phyloP scores from a whole-genome alignment of 306 rosid genomes.

The Quercus rubra region DNA sequence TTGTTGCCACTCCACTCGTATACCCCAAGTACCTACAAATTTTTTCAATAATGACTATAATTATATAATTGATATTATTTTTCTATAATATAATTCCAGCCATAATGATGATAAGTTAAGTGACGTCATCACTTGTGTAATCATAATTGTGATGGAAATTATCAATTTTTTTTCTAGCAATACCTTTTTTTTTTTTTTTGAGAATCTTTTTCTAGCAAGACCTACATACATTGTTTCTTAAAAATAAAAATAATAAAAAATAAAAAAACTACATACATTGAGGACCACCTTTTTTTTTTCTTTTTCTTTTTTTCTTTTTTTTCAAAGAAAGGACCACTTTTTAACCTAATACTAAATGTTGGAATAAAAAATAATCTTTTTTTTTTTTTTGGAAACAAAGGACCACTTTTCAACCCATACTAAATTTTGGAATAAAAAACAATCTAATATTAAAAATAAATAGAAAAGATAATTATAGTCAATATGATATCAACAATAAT shows the following conservation, averaged over 20 bases:
- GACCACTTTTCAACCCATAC: neutral
- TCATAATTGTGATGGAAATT: neutral
- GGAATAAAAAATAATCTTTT: too few species aligned
- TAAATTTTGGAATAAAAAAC: too few species aligned
- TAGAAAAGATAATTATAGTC: neutral
- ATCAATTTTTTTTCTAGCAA: neutral
- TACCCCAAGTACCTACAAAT: constrained; percentile 58
- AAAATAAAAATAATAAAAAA: too few species aligned
- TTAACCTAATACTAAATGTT: too few species aligned
- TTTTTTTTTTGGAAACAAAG: too few species aligned
- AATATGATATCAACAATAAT: neutral
- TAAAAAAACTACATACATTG: neutral
- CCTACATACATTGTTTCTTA: neutral
- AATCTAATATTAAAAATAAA: too few species aligned
- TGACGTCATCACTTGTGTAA: neutral
- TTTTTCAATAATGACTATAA: neutral
- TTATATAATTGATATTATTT: neutral
- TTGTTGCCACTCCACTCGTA: constrained; percentile 35
- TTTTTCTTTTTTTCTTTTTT: too few species aligned
- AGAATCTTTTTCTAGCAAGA: neutral
- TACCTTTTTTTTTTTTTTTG: too few species aligned
- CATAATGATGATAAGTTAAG: neutral
- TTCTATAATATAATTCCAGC: neutral
- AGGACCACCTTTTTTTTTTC: neutral
- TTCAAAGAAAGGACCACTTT: too few species aligned